phyloP scores from a whole-genome alignment of 2,329 filamentous ascomycete genomes.

The Fusarium armeniacum region DNA sequence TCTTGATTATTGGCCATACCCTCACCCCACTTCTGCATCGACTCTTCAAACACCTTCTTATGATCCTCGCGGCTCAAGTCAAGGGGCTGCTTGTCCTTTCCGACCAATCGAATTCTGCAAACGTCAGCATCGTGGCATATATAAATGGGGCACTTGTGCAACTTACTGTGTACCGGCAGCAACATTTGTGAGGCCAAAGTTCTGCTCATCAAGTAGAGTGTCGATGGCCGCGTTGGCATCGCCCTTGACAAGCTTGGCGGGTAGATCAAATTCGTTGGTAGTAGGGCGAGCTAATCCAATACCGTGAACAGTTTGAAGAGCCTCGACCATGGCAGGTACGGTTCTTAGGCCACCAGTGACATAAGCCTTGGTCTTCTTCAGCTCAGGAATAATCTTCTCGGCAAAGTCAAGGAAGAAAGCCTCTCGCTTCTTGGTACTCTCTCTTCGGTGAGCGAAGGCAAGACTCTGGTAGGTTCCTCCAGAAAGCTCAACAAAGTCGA shows the following conservation, averaged over 20 bases:
- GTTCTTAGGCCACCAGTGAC: conserved; percentile 71
- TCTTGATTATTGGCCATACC: conserved; percentile 53
- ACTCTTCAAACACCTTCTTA: conserved; percentile 49
- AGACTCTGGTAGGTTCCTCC: conserved; percentile 72
- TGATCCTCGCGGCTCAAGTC: conserved; percentile 64
- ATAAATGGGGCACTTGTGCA: accelerated
- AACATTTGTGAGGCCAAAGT: conserved; percentile 60
- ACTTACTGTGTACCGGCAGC: conserved; percentile 54
- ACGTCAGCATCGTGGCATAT: neutral
- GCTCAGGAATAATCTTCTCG: conserved; percentile 61
- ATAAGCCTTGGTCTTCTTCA: conserved; percentile 68
- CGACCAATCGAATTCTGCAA: conserved; percentile 52
- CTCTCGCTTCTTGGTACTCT: conserved; percentile 68
- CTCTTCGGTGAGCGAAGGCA: conserved; percentile 65
- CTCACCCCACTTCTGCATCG: conserved; percentile 51
- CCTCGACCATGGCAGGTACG: conserved; percentile 69
- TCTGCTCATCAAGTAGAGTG: conserved; percentile 61
- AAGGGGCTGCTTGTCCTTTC: conserved; percentile 66
- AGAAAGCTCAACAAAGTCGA: conserved; percentile 72
- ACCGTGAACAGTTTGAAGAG: conserved; percentile 69
- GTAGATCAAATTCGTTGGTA: conserved; percentile 47
- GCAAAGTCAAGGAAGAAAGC: conserved; percentile 74
- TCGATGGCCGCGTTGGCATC: conserved; percentile 63
- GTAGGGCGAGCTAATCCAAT: conserved; percentile 66
- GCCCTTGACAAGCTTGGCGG: conserved; percentile 46